A percentile compares a stretch with the other conserved stretches of the same genome.
phyloP scores from a whole-genome alignment of 2,329 filamentous ascomycete species.

The Fusarium oxysporum region DNA sequence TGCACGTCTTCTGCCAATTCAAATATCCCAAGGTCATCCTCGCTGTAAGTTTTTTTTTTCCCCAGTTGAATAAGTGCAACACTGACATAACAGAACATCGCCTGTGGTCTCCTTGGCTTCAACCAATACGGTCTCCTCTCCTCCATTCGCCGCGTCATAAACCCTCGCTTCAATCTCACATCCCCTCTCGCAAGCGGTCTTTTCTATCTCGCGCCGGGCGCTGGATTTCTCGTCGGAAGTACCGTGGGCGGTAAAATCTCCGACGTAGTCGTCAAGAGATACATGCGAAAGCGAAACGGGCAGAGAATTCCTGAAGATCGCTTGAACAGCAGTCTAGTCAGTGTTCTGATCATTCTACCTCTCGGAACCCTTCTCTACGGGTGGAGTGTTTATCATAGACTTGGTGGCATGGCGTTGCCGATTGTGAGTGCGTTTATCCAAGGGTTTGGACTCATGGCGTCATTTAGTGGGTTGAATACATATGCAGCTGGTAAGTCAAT shows the following conservation, averaged over 20 bases:
- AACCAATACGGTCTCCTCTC: conserved; percentile 67
- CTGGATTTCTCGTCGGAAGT: conserved; percentile 73
- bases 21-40: conserved; percentile 40
- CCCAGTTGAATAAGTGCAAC: accelerated
- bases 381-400: conserved; percentile 50
- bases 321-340: conserved; percentile 47
- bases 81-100: conserved; percentile 32
- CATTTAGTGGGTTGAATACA: conserved; percentile 55
- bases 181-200: conserved; percentile 72
- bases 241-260: conserved; percentile 70
- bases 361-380: conserved; percentile 50
- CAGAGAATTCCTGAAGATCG: conserved; percentile 48
- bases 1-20: conserved; percentile 44
- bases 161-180: conserved; percentile 74
- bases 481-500: conserved; percentile 51
- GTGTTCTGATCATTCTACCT: conserved; percentile 49
- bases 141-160: conserved; percentile 74
- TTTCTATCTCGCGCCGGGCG: conserved; percentile 77
- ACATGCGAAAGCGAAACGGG: conserved; percentile 52
- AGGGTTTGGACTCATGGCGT: conserved; percentile 51
- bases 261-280: conserved; percentile 54
- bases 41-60: too few species aligned
- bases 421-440: conserved; percentile 49
- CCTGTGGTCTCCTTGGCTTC: conserved; percentile 42
- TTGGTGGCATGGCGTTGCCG: conserved; percentile 51